Base-by-base conservation (phyloP, 164 flowering plant species). In the Berberis vulgaris region DNA sequence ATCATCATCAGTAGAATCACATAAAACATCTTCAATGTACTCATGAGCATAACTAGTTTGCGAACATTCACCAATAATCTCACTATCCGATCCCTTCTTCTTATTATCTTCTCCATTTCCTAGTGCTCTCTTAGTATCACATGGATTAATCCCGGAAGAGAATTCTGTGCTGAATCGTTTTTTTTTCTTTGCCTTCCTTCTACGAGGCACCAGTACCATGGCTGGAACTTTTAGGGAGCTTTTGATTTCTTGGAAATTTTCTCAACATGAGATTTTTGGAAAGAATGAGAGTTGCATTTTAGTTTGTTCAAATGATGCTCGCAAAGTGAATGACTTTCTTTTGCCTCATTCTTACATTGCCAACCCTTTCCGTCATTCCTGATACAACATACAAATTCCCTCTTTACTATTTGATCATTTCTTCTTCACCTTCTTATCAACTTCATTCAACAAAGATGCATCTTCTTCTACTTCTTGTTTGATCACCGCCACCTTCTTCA, bases 121-220 rank as follows among this genome's bases (percentile, higher is more conserved):
- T 26, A 26, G 26, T 26, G 26, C 26, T 26, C 26, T 26, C 26
- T 26, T 26, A 26, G 26, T 26, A 26, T 26, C 26, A 26, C 4
- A 50, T 3, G 69, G 64, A 38, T 64, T 64, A 43, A 66, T 59
- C 54, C 91, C 91, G 0, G 89, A 89, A 65, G 83, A 86, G 71
- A 71, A 82, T 43, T 84, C 86, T 45, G 78, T 46, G 4, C 0
- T 26, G 86, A 43, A 9, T 45, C 5, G 2, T n/a, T 11, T 26
- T n/a, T n/a, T 57, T 2, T 56, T 49, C 8, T 53, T 57, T 13
- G 2, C 57, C 3, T 13, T 52, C 38, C 45, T 42, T 4, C 47
- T 57, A 49, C 58, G 57, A 0, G 65, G 11, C 7, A 38, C 41
- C 6, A 1, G 45, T 26, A n/a, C n/a, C 65, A 66, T 47, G 57